Evolutionary conservation across 2,329 filamentous ascomycete species (phyloP), one percentile per base, ranked within the genome.

Genomic region (Sporothrix luriei): DNA sequence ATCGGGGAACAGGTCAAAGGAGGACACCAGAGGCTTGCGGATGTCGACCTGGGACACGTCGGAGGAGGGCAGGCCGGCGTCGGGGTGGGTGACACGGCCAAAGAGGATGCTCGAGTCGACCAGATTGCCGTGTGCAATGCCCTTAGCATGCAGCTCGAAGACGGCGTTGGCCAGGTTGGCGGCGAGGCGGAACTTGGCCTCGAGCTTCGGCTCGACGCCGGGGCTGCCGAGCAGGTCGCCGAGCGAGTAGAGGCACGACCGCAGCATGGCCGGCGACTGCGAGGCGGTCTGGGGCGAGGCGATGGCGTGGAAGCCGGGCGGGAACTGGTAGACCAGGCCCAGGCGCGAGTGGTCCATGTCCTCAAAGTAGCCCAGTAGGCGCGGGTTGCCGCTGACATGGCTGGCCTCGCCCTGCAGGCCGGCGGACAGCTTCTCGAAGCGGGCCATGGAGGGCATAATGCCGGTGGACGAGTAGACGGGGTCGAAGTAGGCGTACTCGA

Each of bases 121-220:
- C 40, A 94, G 84, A 74, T 91, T 90, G 4, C 91, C 90, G 77
- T 94, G 91, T 0, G 85, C 85, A 67, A 93, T 86, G 16, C 88
- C 87, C 52, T 89, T 84, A 2, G 85, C 84, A 76, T 94, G 91
- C 77, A 94, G 82, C 73, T 91, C 89, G 75, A 91, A 91, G 46
- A 94, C 84, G 3, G 90, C 91, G 73, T 89, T 89, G 43, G 87
- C 87, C 3, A 94, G 82, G 73, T 92, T 91, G 68, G 90, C 84
- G 3, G 91, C 91, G 66, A 94, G 82, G 16, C 89, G 85, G 75
- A 93, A 94, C 74, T 92, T 91, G 70, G 90, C 88, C 78, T 94
- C 91, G 0, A 94, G 81, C 48, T 86, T 85, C 0, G 90, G 90
- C 74, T 90, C 87, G 48, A 84, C 85, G 66, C 82, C 82, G 0